Conservation (phyloP, 306 rosid genomes). For the Fagus sylvatica region DNA sequence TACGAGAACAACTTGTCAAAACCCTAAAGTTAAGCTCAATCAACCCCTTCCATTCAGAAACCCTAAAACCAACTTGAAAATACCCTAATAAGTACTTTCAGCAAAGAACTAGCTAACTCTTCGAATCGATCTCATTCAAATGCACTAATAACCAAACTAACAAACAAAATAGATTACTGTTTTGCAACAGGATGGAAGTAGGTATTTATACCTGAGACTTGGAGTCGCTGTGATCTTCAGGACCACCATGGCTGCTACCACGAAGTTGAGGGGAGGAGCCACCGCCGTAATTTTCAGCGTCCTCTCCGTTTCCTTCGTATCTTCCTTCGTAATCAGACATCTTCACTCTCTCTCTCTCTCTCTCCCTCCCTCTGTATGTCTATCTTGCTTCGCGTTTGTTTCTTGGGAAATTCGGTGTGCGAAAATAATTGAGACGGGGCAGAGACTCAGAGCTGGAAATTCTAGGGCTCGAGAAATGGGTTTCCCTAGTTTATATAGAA, state of each 20-base stretch:
- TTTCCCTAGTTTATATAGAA: constrained; percentile 4
- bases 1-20: background rate
- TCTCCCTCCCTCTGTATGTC: background rate
- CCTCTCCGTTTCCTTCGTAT: constrained; percentile 73
- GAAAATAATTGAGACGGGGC: constrained; percentile 10
- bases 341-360: background rate
- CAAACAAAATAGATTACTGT: too few species aligned
- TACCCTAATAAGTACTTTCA: background rate
- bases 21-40: background rate
- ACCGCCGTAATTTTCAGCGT: constrained; percentile 44
- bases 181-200: background rate
- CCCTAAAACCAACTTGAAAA: background rate
- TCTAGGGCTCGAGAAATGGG: constrained; percentile 34
- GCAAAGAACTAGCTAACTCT: background rate
- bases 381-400: constrained; percentile 2
- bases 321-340: constrained; percentile 85
- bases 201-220: constrained; percentile 59
- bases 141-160: background rate
- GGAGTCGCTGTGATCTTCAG: constrained; percentile 61
- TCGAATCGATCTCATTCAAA: background rate
- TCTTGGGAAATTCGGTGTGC: background rate
- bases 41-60: background rate
- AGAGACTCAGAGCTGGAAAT: constrained; percentile 9
- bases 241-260: constrained; percentile 37
- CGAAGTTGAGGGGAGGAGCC: constrained; percentile 67